Percentiles rank a stretch among this genome's conserved stretches.
These are phyloP conservation scores for Acacia crassicarpa DNA, from an alignment of 306 rosid genomes.

Conservation along the genomic window DNA sequence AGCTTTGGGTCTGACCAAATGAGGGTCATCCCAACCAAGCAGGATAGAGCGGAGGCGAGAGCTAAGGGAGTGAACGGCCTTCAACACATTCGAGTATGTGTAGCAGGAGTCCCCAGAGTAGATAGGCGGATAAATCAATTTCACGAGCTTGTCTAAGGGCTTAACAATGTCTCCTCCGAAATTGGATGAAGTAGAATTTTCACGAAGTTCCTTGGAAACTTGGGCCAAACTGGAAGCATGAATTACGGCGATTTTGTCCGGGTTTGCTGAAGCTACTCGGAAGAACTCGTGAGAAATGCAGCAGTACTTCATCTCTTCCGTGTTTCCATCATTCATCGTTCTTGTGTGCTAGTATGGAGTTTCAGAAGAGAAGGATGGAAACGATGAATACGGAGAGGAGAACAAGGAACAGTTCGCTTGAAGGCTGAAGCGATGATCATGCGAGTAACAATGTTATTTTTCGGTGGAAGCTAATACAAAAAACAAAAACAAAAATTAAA, in stretches of 20 bases:
- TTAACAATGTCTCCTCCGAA: conserved; percentile 15
- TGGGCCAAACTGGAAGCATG: conserved; percentile 63
- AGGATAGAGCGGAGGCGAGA: conserved; percentile 59
- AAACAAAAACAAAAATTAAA: too few species aligned
- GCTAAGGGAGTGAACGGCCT: conserved; percentile 62
- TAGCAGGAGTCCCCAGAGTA: conserved; percentile 58
- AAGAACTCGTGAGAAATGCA: conserved; percentile 77
- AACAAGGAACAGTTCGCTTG: not conserved
- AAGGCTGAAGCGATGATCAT: too few species aligned
- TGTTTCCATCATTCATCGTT: conserved; percentile 31
- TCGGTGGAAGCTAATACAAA: too few species aligned
- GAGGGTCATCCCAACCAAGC: conserved; percentile 46
- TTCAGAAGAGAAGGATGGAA: not conserved
- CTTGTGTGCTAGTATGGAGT: not conserved
- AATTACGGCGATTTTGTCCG: conserved; percentile 61
- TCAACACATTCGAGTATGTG: conserved; percentile 60
- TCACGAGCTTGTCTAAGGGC: conserved; percentile 34
- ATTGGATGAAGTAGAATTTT: conserved; percentile 11
- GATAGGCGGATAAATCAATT: conserved; percentile 44
- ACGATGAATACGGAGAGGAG: not conserved
- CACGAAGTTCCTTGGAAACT: conserved; percentile 32
- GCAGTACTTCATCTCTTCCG: conserved; percentile 24
- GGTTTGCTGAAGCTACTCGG: conserved; percentile 49
- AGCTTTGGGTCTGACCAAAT: conserved; percentile 35
- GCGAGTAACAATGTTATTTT: too few species aligned